Evolutionary conservation across 352 stramenopile genomes (phyloP).

Genomic region (Pythium rishiriense): DNA sequence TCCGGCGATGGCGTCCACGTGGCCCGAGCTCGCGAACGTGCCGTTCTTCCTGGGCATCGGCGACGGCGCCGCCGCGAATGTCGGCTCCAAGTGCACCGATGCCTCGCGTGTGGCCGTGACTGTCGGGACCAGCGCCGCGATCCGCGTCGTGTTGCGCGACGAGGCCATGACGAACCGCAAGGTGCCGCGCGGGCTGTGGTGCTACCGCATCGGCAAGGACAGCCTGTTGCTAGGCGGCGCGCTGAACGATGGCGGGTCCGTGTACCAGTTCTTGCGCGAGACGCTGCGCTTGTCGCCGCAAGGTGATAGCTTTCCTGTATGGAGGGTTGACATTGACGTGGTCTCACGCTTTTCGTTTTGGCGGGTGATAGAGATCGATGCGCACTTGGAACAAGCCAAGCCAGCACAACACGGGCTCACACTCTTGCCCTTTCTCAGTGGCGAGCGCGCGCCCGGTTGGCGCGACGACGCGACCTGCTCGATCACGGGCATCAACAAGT

Average conservation of each 20-base stretch:
- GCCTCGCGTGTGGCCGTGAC: slow-evolving; percentile 90
- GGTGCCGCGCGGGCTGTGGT: slow-evolving; percentile 92
- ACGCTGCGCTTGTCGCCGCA: slow-evolving; percentile 60
- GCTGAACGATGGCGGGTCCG: slow-evolving; percentile 96
- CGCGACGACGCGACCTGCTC: slow-evolving; percentile 86
- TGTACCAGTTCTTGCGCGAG: slow-evolving; percentile 90
- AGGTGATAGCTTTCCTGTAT: slow-evolving; percentile 28
- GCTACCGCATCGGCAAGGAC: slow-evolving; percentile 89
- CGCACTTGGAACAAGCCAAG: slow-evolving; percentile 33
- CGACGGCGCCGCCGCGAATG: slow-evolving; percentile 93
- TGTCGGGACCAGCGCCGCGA: slow-evolving; percentile 93
- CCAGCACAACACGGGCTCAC: slow-evolving; percentile 75
- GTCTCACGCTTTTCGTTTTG: background rate
- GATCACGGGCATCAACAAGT: slow-evolving; percentile 91
- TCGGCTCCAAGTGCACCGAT: slow-evolving; percentile 92
- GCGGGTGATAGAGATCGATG: slow-evolving; percentile 39
- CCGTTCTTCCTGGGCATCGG: slow-evolving; percentile 90
- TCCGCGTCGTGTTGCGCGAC: slow-evolving; percentile 83
- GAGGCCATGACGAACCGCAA: slow-evolving; percentile 50
- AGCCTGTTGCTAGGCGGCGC: slow-evolving; percentile 92
- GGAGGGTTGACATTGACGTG: too few species aligned
- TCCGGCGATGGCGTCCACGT: slow-evolving; percentile 55
- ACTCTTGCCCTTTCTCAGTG: slow-evolving; percentile 92
- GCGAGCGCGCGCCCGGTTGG: slow-evolving; percentile 93
- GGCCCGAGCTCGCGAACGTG: slow-evolving; percentile 65